A percentile compares a stretch with the other conserved stretches of the same genome.
Evolutionary conservation across 208 protist species (phyloP).

Genomic region (Spongospora subterranea): DNA sequence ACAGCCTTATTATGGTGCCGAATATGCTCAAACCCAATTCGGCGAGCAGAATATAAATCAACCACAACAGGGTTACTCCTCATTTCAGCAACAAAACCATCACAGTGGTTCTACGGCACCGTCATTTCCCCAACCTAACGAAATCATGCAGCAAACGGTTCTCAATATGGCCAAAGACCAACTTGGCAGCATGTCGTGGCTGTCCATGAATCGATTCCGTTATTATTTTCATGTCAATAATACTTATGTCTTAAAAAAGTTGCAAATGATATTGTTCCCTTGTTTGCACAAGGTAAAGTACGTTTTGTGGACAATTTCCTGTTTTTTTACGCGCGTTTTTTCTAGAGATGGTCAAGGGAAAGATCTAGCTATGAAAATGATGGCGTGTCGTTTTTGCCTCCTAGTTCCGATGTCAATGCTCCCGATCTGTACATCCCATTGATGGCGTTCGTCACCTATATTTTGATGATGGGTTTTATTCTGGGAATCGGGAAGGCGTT

Average conservation of each 20-base stretch:
- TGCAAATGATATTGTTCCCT: conserved; percentile 75
- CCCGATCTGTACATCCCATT: conserved; percentile 83
- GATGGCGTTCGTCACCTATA: conserved; percentile 83
- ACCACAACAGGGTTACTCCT: too few species aligned
- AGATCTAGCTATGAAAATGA: background rate
- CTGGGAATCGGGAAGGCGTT: conserved; percentile 71
- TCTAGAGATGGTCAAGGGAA: background rate
- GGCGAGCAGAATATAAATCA: too few species aligned
- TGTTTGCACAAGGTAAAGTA: conserved; percentile 64
- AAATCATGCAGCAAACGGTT: background rate
- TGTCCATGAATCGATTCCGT: conserved; percentile 55
- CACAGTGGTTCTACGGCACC: too few species aligned
- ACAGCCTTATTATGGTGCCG: too few species aligned
- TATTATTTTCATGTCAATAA: conserved; percentile 80
- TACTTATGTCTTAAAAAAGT: conserved; percentile 78
- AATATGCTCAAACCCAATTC: too few species aligned
- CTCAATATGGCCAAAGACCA: background rate
- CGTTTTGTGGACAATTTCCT: background rate
- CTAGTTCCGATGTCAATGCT: conserved; percentile 77
- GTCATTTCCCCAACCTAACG: background rate
- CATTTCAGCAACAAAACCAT: too few species aligned
- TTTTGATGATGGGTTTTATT: conserved; percentile 71
- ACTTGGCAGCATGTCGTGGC: conserved; percentile 3
- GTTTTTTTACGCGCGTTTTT: background rate
- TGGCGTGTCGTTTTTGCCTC: conserved; percentile 54